These are phyloP conservation scores for Allomyces javanicus DNA, from an alignment of 192 early-diverging fungal species.

Conservation along the genomic window DNA sequence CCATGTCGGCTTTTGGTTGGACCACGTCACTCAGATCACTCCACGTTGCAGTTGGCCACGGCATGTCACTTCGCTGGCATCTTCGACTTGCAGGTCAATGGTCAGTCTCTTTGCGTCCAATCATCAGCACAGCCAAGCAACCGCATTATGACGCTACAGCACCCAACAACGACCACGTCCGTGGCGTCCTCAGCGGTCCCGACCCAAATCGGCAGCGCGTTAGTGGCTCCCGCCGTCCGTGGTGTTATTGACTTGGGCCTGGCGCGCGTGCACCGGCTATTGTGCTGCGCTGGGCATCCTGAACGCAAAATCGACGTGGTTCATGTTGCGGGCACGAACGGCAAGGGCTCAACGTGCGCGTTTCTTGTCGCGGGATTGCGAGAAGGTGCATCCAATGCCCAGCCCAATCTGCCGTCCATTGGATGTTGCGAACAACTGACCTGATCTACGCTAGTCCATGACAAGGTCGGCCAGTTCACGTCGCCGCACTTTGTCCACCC, in stretches of 20 bases:
- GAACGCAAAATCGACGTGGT: constrained; percentile 28
- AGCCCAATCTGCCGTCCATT: neutral
- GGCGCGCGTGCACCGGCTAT: constrained; percentile 26
- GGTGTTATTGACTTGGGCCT: constrained; percentile 12
- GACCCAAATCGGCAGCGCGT: no score
- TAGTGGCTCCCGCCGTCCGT: no score
- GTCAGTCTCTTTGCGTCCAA: no score
- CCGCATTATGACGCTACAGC: no score
- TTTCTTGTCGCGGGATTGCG: constrained; percentile 14
- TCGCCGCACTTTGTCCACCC: constrained; percentile 57
- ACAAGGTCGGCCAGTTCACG: constrained; percentile 44
- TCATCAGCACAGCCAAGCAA: no score
- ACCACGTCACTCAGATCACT: no score
- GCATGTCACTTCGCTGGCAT: no score
- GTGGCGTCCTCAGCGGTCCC: no score
- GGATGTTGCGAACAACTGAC: constrained; percentile 3
- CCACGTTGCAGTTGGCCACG: no score
- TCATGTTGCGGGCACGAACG: constrained; percentile 79
- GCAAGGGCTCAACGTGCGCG: constrained; percentile 66
- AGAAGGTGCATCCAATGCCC: neutral
- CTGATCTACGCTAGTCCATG: neutral
- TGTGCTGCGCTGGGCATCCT: constrained; percentile 25
- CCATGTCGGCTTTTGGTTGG: no score
- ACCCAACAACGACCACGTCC: no score
- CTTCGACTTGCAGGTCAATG: no score